Evolutionary conservation across 176 grass and related monocot genomes (phyloP).

Genomic region (Paspalum notatum): DNA sequence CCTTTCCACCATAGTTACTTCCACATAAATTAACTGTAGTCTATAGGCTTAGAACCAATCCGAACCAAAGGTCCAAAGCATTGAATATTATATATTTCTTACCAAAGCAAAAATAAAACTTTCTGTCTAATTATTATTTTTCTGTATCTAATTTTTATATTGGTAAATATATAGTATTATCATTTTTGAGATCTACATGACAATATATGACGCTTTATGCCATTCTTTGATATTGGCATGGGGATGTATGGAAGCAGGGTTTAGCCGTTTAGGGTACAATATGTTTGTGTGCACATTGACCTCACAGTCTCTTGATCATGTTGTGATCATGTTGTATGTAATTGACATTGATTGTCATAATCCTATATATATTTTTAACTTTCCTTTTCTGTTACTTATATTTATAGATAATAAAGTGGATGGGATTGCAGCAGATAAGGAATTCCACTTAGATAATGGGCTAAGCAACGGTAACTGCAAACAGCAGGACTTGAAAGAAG

Average conservation of each 20-base stretch:
- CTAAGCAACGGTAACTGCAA: slow-evolving; percentile 34
- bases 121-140: not conserved
- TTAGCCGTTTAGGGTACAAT: not conserved
- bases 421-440: slow-evolving; percentile 33
- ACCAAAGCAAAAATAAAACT: slow-evolving; percentile 3
- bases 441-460: slow-evolving; percentile 33
- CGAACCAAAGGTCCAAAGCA: slow-evolving; percentile 3
- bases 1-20: not conserved
- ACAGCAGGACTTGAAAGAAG: slow-evolving; percentile 38
- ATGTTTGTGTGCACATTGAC: not conserved
- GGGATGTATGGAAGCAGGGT: not conserved
- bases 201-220: not conserved
- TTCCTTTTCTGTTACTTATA: slow-evolving; percentile 1
- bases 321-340: not conserved
- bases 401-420: slow-evolving; percentile 49
- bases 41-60: not conserved
- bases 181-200: slow-evolving; percentile 29
- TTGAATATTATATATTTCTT: not conserved
- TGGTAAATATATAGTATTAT: slow-evolving; percentile 11
- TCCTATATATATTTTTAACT: not conserved
- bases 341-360: not conserved
- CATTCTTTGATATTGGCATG: not conserved
- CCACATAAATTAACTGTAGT: not conserved
- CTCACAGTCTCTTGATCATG: not conserved
- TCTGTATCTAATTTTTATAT: not conserved